Evolutionary conservation across 163 green algal genomes (phyloP), one percentile per base, ranked within the genome.

Genomic region (Scenedesmus sp.): DNA sequence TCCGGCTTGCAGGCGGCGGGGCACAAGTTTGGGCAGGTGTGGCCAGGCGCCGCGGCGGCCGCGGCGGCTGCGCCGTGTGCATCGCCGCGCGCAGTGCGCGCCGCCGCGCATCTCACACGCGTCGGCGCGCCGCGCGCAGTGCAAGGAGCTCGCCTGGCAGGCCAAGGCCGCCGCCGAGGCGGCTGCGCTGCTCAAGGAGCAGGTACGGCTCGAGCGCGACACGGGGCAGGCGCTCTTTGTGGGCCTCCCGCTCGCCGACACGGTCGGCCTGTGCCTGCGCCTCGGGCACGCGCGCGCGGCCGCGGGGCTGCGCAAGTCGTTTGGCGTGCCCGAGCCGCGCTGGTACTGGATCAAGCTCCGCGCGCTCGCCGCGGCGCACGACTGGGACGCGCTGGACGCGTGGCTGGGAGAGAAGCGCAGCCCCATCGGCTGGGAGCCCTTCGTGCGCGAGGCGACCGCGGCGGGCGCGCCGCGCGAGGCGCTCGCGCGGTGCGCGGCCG

Each of bases 321-420:
- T 82, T 44, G 28, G 47, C 18, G 63, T 82, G 47, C 75, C 75
- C 29, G 75, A 66, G n/a, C 29, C 50, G 50, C 69, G 66, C 10
- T 81, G 57, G 65, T 58, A 78, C 50, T 83, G 74, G 74, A 7
- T 85, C 18, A 76, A 93, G 86, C 54, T 93, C 10, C 64, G 67
- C 17, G 85, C 82, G 0, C 80, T 93, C 66, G 84, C 84, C 4
- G 84, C 88, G 36, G 70, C 74, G 15, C 83, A 87, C 4, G 85
- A 92, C 57, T 96, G 91, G 91, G 88, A 92, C 24, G 83, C 44
- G 2, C 83, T 94, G 77, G 87, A 92, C 31, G 81, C 60, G 20
- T 85, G 89, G 36, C 39, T 47, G 39, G 39, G 39, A 6, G 39
- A 6, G 10, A 10, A 47, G 39, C 39, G 39, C 39, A 47, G 10